A percentile compares a stretch with the other conserved stretches of the same genome.
phyloP scores from a whole-genome alignment of 2,329 filamentous ascomycete genomes.

The Thielaviopsis musarum region DNA sequence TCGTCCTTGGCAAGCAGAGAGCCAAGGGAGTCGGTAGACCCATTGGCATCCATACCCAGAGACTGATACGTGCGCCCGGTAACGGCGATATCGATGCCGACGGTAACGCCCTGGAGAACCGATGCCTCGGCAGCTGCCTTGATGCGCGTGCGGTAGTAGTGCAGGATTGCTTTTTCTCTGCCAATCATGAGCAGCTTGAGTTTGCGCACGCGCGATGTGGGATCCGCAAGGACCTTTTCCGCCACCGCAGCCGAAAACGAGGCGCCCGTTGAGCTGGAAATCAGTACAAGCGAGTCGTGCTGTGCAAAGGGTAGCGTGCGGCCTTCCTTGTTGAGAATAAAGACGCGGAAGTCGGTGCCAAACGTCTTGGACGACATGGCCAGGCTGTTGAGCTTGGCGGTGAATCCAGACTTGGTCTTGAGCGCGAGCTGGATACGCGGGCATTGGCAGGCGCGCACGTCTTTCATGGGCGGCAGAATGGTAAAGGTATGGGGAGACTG shows the following conservation, averaged over 20 bases:
- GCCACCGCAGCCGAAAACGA: conserved; percentile 44
- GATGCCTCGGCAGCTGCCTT: conserved; percentile 24
- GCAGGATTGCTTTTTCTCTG: conserved; percentile 35
- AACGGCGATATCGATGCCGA: conserved; percentile 3
- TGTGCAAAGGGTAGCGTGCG: conserved; percentile 36
- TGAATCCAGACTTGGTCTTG: conserved; percentile 40
- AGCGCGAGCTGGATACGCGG: conserved; percentile 43
- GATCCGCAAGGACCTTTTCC: conserved; percentile 26
- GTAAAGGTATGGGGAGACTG: conserved; percentile 45
- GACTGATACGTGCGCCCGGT: conserved; percentile 8
- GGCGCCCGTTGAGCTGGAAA: conserved; percentile 45
- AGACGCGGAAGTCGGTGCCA: conserved; percentile 23
- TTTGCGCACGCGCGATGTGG: conserved; percentile 20
- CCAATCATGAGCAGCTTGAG: conserved; percentile 31
- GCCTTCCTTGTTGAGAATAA: conserved; percentile 41
- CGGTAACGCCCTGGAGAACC: conserved; percentile 19
- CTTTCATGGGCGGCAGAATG: conserved; percentile 36
- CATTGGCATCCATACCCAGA: neutral
- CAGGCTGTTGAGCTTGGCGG: conserved; percentile 31
- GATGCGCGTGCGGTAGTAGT: conserved; percentile 28
- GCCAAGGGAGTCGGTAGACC: conserved; percentile 7
- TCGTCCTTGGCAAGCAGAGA: conserved; percentile 5
- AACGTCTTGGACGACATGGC: conserved; percentile 23
- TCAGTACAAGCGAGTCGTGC: conserved; percentile 41
- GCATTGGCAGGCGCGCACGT: conserved; percentile 35